phyloP scores from a whole-genome alignment of 345 rosid genomes.

The Raphanus raphanistrum region DNA sequence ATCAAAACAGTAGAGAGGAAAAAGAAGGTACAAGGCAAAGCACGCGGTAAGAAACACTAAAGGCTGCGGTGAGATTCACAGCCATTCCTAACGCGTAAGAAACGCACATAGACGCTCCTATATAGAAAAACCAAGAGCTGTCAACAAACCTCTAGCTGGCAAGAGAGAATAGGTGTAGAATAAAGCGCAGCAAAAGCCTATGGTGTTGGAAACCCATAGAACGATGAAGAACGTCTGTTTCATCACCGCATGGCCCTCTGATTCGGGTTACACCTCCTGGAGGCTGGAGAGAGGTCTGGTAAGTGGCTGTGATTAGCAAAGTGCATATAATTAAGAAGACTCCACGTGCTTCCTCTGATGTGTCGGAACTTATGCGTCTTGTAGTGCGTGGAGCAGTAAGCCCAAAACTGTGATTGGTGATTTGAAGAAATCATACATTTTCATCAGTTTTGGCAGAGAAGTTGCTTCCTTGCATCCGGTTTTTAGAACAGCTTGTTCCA shows the following conservation, averaged over 20 bases:
- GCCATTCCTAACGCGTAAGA: constrained; percentile 23
- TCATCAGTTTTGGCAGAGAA: background rate
- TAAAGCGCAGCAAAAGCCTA: constrained; percentile 16
- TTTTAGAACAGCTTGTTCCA: background rate
- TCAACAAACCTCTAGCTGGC: background rate
- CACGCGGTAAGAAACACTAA: background rate
- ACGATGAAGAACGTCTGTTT: constrained; percentile 10
- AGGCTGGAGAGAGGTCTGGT: constrained; percentile 32
- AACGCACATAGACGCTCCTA: constrained; percentile 1
- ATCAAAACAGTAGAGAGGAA: background rate
- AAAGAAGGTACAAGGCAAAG: background rate
- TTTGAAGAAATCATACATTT: background rate
- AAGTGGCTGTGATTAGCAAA: constrained; percentile 27
- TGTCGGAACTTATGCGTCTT: background rate
- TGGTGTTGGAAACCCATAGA: constrained; percentile 13
- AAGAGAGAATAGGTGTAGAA: constrained; percentile 25
- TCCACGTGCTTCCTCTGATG: constrained; percentile 23
- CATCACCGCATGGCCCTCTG: constrained; percentile 8
- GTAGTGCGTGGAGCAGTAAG: background rate
- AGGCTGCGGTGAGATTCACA: constrained; percentile 15
- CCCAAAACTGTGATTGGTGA: constrained; percentile 20
- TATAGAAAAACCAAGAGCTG: background rate
- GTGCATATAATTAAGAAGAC: constrained; percentile 22
- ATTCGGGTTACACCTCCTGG: constrained; percentile 27
- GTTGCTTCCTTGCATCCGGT: constrained; percentile 3